Percentiles rank a stretch among this genome's conserved stretches.
Conservation (phyloP, 495 filamentous ascomycete genomes). For the Podospora sp. region DNA sequence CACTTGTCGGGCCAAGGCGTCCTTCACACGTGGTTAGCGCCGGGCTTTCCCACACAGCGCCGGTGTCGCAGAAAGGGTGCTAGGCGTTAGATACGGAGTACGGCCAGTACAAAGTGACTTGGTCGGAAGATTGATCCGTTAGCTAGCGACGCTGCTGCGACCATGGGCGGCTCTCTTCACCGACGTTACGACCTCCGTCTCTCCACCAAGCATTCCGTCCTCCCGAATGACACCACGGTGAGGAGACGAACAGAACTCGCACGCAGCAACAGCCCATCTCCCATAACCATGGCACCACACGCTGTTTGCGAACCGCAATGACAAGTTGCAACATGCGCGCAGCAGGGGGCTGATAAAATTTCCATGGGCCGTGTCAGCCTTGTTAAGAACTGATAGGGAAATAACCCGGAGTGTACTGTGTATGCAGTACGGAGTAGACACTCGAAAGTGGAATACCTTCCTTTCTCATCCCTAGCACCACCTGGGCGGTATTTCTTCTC, state of each 20-base stretch:
- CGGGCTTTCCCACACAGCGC: not conserved
- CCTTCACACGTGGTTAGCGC: not conserved
- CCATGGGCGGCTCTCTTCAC: not conserved
- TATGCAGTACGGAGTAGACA: too few species aligned
- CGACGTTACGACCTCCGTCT: not conserved
- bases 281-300: not conserved
- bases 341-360: not conserved
- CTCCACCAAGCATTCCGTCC: not conserved
- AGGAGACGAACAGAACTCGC: not conserved
- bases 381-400: not conserved
- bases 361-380: not conserved
- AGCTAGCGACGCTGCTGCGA: not conserved
- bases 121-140: not conserved
- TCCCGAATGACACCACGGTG: not conserved
- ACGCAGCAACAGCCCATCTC: not conserved
- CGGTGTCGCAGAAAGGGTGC: not conserved
- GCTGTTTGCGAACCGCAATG: not conserved
- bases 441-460: not conserved
- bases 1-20: not conserved
- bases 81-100: not conserved
- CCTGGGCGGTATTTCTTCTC: not conserved
- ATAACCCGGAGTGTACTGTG: not conserved
- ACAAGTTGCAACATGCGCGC: not conserved
- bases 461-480: not conserved
- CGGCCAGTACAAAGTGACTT: too few species aligned